phyloP scores from a whole-genome alignment of 1,284 basidiomycete genomes.

The Trichosporon sp. region DNA sequence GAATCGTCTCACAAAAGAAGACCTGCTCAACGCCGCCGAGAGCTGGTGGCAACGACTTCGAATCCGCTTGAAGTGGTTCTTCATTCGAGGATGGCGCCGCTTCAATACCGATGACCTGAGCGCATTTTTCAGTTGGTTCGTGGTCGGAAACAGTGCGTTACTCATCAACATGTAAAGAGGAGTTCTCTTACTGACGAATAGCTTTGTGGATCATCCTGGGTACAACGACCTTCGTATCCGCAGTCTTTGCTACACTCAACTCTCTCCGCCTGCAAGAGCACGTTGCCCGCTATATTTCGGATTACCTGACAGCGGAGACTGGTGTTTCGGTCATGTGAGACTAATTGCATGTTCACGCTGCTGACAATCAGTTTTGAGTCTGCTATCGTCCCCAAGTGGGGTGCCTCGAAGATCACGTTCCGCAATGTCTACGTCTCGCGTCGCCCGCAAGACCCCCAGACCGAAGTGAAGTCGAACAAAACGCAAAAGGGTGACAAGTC shows the following conservation, averaged over 20 bases:
- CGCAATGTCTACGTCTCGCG: constrained; percentile 93
- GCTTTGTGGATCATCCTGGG: constrained; percentile 77
- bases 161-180: too few species aligned
- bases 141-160: constrained; percentile 74
- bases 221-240: constrained; percentile 97
- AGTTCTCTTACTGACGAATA: constrained; percentile 9
- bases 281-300: constrained; percentile 80
- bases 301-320: constrained; percentile 87
- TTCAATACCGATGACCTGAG: constrained; percentile 97
- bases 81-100: constrained; percentile 87
- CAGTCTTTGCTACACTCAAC: constrained; percentile 82
- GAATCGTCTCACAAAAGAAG: constrained; percentile 77
- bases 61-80: constrained; percentile 97
- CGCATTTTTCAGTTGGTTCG: constrained; percentile 89
- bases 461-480: constrained; percentile 40
- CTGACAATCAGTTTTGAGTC: constrained; percentile 65
- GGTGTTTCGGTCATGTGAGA: constrained; percentile 77
- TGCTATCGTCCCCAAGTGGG: constrained; percentile 97
- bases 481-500: constrained; percentile 11
- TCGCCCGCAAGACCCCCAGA: constrained; percentile 52
- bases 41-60: constrained; percentile 83
- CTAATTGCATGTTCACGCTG: background rate
- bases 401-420: constrained; percentile 89
- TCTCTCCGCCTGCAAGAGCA: constrained; percentile 88
- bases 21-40: constrained; percentile 77